Conservation (phyloP, 78 protist species). For the Salpingoeca rosetta region DNA sequence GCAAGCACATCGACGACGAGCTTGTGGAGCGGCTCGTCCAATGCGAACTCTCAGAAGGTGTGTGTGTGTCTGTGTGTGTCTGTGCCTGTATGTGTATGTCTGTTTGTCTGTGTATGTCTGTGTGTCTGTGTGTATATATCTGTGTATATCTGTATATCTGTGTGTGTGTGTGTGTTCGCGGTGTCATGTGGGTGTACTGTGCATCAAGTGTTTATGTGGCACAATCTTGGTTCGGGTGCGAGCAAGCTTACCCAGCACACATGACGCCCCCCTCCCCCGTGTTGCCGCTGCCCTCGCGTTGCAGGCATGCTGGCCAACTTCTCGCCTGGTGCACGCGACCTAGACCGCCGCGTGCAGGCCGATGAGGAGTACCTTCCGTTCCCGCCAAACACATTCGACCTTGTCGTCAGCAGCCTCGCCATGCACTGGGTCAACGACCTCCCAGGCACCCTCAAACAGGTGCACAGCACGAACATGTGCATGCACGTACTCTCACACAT, state of each 20-base stretch:
- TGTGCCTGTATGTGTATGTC: too few relatives aligned
- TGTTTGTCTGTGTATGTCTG: not conserved
- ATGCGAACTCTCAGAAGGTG: too few relatives aligned
- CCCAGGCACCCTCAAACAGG: slow-evolving; percentile 2
- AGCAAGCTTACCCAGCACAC: not conserved
- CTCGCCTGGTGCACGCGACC: not conserved
- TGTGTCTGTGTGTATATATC: not conserved
- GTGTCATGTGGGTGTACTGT: too few relatives aligned
- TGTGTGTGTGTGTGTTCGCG: too few relatives aligned
- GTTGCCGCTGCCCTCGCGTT: not conserved
- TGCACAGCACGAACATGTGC: too few relatives aligned
- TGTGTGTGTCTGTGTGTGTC: not conserved
- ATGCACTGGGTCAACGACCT: slow-evolving; percentile 41
- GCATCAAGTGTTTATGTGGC: too few relatives aligned
- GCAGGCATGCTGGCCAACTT: not conserved
- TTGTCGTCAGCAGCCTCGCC: not conserved
- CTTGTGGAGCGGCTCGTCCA: too few relatives aligned
- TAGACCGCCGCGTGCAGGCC: not conserved
- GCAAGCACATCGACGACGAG: not conserved
- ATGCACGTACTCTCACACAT: too few relatives aligned
- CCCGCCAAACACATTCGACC: not conserved
- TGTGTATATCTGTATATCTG: too few relatives aligned
- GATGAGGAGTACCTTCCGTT: slow-evolving; percentile 16
- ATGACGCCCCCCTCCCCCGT: not conserved
- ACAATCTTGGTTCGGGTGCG: not conserved